These are phyloP conservation scores for Yamadazyma dendronema DNA, from an alignment of 1,139 yeast species.

Conservation along the genomic window DNA sequence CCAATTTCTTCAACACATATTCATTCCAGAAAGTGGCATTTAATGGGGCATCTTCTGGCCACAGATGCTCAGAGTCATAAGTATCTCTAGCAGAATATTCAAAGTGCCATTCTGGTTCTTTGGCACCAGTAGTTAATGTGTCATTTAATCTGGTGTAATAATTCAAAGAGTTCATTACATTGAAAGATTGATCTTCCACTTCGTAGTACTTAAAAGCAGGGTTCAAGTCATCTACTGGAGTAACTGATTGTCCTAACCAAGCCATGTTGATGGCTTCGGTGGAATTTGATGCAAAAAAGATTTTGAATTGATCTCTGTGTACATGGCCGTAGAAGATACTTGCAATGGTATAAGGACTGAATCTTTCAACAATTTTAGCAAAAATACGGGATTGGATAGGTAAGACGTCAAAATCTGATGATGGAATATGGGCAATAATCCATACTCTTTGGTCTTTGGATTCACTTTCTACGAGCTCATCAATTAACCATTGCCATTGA, in stretches of 20 bases:
- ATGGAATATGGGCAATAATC: slow-evolving; percentile 70
- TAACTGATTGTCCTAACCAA: slow-evolving; percentile 66
- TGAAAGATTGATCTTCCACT: slow-evolving; percentile 62
- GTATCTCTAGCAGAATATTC: slow-evolving; percentile 55
- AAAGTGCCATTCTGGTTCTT: slow-evolving; percentile 53
- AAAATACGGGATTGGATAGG: slow-evolving; percentile 63
- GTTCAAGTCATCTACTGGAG: slow-evolving; percentile 58
- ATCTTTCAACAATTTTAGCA: slow-evolving; percentile 59
- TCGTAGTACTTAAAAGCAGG: slow-evolving; percentile 75
- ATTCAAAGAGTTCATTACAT: slow-evolving; percentile 58
- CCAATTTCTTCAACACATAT: slow-evolving; percentile 32
- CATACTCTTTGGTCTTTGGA: slow-evolving; percentile 59
- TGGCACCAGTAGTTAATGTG: slow-evolving; percentile 47
- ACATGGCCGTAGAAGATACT: slow-evolving; percentile 72
- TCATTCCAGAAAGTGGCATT: slow-evolving; percentile 61
- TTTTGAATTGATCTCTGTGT: slow-evolving; percentile 65
- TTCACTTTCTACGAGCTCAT: slow-evolving; percentile 62
- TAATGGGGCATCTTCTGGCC: slow-evolving; percentile 54
- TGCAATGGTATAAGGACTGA: slow-evolving; percentile 68
- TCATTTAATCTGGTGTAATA: slow-evolving; percentile 54
- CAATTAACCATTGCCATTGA: slow-evolving; percentile 57
- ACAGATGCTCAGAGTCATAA: slow-evolving; percentile 42
- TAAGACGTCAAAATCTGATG: slow-evolving; percentile 51
- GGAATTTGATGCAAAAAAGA: slow-evolving; percentile 46
- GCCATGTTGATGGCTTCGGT: slow-evolving; percentile 53